phyloP scores from a whole-genome alignment of 768 basidiomycete species.

The Paxillus involutus region DNA sequence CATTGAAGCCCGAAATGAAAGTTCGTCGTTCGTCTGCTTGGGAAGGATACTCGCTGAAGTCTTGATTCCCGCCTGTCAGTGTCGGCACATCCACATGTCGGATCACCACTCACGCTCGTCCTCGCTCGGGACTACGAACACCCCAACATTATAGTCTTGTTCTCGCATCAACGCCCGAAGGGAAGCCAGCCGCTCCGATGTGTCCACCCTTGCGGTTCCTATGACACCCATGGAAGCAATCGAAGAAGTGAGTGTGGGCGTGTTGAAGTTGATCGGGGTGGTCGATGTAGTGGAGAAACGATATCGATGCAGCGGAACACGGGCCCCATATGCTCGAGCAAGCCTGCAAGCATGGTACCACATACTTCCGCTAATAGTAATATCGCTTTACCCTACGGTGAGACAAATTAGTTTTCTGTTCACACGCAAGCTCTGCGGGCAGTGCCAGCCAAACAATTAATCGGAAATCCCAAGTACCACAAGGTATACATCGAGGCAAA shows the following conservation, averaged over 20 bases:
- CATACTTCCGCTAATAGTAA: slow-evolving; percentile 21
- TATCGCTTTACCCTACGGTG: no score
- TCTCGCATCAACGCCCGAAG: slow-evolving; percentile 72
- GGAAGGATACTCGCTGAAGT: slow-evolving; percentile 88
- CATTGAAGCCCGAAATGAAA: slow-evolving; percentile 92
- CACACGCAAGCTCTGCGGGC: neutral
- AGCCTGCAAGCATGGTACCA: slow-evolving; percentile 15
- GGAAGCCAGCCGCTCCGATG: slow-evolving; percentile 57
- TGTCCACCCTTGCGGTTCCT: slow-evolving; percentile 51
- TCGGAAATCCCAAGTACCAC: slow-evolving; percentile 8
- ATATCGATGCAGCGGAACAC: slow-evolving; percentile 18
- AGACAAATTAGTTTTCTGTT: neutral
- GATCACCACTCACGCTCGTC: slow-evolving; percentile 73
- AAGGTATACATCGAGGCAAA: slow-evolving; percentile 16
- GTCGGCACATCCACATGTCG: neutral
- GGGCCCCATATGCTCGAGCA: slow-evolving; percentile 12
- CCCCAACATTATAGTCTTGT: slow-evolving; percentile 55
- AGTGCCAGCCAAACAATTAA: no score
- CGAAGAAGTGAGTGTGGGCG: slow-evolving; percentile 10
- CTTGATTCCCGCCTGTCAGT: slow-evolving; percentile 37
- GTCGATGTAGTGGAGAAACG: slow-evolving; percentile 14
- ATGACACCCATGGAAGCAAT: slow-evolving; percentile 36
- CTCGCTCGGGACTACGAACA: slow-evolving; percentile 85
- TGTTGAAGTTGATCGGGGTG: neutral
- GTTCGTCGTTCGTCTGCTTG: slow-evolving; percentile 80